Base-by-base conservation (phyloP, 2,329 filamentous ascomycete genomes). In the Beauveria sp. region DNA sequence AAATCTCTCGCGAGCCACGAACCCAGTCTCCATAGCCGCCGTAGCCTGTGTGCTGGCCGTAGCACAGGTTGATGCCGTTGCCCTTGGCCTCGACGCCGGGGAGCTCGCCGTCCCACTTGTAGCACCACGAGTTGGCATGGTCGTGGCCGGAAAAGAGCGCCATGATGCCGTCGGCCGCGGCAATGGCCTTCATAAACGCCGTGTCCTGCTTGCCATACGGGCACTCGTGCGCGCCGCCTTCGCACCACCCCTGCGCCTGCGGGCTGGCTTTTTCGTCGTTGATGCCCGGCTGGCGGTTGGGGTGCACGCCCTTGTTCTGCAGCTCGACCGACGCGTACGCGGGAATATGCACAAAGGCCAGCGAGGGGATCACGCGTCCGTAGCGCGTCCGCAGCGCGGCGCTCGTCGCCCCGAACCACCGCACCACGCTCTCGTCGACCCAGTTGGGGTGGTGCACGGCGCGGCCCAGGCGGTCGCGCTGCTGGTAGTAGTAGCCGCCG, bases 131-230 rank as follows among this genome's bases (percentile, higher is more conserved):
- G 64, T 84, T 76, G 1, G 82, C 83, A 63, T 90, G 88, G 65
- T 89, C 86, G 65, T 91, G 88, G 0, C 86, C 88, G 3, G 79
- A 80, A 70, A 89, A 87, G 5, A 88, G 67, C 0, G 75, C 83
- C 49, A 85, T 78, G 14, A 89, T 65, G 0, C 85, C 84, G 0
- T 75, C 70, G 0, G 81, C 85, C 0, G 77, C 71, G 0, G 80
- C 73, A 3, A 90, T 67, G 0, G 85, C 85, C 61, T 80, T 68
- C 84, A 89, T 88, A 64, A 91, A 90, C 0, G 79, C 76, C 0
- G 76, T 70, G 62, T 89, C 86, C 60, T 87, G 77, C 3, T 72
- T 75, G 0, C 79, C 79, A 68, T 80, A 77, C 2, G 48, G 49
- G 65, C 78, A 76, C 7, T 66, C 66, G 28, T 75, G 69, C 4